Conservation (phyloP, 306 rosid species). For the Gastrolobium bilobum region DNA sequence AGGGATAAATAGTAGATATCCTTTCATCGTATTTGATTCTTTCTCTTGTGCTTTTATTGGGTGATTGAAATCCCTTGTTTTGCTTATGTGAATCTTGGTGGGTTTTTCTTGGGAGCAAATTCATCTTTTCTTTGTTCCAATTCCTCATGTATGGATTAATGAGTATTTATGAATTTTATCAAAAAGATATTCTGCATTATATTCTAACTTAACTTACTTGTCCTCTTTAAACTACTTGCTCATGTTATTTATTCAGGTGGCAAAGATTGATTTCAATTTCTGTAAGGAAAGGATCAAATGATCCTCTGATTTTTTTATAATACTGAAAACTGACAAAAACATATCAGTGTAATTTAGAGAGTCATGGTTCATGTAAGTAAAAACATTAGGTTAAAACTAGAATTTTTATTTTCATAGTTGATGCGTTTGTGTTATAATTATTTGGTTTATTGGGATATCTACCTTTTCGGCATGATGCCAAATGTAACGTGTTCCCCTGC, state of each 20-base stretch:
- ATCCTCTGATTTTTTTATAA: too few species aligned
- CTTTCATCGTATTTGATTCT: neutral
- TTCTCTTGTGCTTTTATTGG: neutral
- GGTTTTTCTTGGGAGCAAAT: neutral
- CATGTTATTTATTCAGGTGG: neutral
- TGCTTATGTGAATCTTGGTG: neutral
- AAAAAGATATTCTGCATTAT: neutral
- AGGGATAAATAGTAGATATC: neutral
- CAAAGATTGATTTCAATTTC: neutral
- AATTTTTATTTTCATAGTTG: neutral
- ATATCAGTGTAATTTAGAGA: too few species aligned
- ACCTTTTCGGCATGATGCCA: too few species aligned
- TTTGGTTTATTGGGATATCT: neutral
- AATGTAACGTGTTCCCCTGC: too few species aligned
- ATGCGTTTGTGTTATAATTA: neutral
- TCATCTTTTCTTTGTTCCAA: constrained; percentile 21
- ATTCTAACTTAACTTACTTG: neutral
- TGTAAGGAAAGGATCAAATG: too few species aligned
- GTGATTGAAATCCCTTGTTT: neutral
- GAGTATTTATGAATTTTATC: neutral
- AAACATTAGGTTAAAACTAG: neutral
- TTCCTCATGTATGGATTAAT: neutral
- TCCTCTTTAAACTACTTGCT: constrained; percentile 8
- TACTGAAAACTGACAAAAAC: too few species aligned
- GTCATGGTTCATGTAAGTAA: too few species aligned